These are phyloP conservation scores for Pichia manshurica DNA, from an alignment of 805 yeast species.

Conservation along the genomic window DNA sequence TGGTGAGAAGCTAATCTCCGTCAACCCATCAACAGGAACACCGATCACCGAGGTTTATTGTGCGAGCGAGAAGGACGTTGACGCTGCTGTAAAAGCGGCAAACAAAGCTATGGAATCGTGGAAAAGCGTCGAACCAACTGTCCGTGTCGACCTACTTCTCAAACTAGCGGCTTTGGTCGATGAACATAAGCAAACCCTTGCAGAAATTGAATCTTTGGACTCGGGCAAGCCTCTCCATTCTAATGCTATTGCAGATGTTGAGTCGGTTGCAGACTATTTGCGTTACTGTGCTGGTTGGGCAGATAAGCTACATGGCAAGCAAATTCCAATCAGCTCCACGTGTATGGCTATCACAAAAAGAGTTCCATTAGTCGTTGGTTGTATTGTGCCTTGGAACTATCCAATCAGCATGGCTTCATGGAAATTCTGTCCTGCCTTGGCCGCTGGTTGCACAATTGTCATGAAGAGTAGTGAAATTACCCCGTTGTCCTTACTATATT, in stretches of 20 bases:
- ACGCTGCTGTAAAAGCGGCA: conserved; percentile 47
- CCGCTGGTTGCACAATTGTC: conserved; percentile 70
- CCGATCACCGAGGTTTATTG: conserved; percentile 42
- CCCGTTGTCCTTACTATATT: conserved; percentile 60
- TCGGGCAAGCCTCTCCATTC: conserved; percentile 47
- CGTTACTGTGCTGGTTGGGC: conserved; percentile 61
- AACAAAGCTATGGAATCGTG: conserved; percentile 40
- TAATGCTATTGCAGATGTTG: conserved; percentile 47
- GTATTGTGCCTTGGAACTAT: conserved; percentile 70
- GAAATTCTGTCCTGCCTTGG: conserved; percentile 80
- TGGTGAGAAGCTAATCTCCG: conserved; percentile 36
- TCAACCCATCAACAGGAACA: conserved; percentile 47
- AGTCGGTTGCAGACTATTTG: conserved; percentile 39
- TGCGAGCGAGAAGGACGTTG: conserved; percentile 43
- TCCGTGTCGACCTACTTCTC: conserved; percentile 36
- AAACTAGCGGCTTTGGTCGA: conserved; percentile 49
- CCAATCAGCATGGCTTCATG: conserved; percentile 70
- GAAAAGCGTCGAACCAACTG: conserved; percentile 39
- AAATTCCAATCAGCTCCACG: conserved; percentile 34
- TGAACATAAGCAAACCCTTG: conserved; percentile 41
- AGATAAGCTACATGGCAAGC: conserved; percentile 45
- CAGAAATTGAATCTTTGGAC: conserved; percentile 49
- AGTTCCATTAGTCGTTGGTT: conserved; percentile 63
- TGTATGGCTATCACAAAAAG: conserved; percentile 63
- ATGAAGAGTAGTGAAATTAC: conserved; percentile 74